Evolutionary conservation across 2,329 filamentous ascomycete species (phyloP).

Genomic region (Diaporthe sp.): DNA sequence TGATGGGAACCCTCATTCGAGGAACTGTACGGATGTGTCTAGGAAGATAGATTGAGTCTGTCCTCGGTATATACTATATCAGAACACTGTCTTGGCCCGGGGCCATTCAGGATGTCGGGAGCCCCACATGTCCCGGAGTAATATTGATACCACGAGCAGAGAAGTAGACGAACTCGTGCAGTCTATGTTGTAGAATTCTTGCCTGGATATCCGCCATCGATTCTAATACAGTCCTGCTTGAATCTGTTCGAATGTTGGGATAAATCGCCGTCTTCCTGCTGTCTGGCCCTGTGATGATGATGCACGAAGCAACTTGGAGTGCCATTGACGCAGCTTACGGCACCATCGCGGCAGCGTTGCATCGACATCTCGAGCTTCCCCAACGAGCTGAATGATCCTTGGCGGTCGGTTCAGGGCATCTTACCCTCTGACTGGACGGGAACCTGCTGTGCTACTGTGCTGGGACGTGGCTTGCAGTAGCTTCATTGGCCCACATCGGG

Average conservation of each 20-base stretch:
- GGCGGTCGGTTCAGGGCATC: background rate
- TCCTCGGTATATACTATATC: background rate
- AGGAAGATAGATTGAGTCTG: too few species aligned
- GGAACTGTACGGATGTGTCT: background rate
- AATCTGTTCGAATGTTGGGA: background rate
- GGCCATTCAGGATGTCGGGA: background rate
- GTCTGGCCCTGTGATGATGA: background rate
- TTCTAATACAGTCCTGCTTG: background rate
- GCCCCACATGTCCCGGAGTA: background rate
- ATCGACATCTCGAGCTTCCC: background rate
- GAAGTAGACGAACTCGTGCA: background rate
- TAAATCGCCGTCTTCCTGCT: background rate
- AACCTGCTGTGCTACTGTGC: background rate
- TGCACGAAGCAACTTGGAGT: background rate
- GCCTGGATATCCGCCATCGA: background rate
- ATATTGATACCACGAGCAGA: background rate
- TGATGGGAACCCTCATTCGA: background rate
- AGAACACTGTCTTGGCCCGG: background rate
- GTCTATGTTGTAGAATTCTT: background rate
- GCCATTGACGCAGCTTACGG: background rate
- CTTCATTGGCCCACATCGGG: background rate
- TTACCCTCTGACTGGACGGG: conserved; percentile 1
- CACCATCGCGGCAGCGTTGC: background rate
- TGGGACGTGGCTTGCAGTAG: conserved; percentile 28
- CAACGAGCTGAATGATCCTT: background rate